phyloP scores from a whole-genome alignment of 2,329 filamentous ascomycete species.

The Aspergillus melleus region DNA sequence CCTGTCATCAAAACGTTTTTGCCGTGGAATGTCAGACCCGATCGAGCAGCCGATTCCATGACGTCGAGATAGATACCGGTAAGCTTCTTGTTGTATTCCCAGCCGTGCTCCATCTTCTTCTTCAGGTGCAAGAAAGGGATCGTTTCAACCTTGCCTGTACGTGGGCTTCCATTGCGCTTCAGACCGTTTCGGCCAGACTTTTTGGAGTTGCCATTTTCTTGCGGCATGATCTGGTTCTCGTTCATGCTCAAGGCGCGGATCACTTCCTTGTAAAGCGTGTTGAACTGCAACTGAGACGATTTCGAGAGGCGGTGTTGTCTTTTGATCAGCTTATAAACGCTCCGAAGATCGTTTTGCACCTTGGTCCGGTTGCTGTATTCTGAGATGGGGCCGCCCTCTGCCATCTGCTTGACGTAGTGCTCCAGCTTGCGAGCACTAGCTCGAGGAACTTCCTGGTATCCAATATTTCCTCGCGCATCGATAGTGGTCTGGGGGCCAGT shows the following conservation, averaged over 20 bases:
- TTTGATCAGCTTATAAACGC: constrained; percentile 97
- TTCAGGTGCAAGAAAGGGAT: constrained; percentile 97
- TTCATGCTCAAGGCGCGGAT: constrained; percentile 96
- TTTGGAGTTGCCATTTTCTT: constrained; percentile 68
- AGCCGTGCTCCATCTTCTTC: constrained; percentile 93
- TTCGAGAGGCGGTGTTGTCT: constrained; percentile 98
- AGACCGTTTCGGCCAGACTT: constrained; percentile 56
- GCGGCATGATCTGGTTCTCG: constrained; percentile 92
- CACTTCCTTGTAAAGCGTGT: constrained; percentile 89
- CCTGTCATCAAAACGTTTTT: constrained; percentile 98
- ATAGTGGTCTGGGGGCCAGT: constrained; percentile 92
- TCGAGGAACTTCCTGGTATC: constrained; percentile 84
- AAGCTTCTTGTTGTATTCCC: constrained; percentile 99
- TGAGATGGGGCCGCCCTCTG: constrained; percentile 95
- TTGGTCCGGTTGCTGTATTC: constrained; percentile 98
- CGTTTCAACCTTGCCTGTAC: constrained; percentile 88
- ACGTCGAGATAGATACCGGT: constrained; percentile 91
- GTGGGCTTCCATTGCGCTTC: constrained; percentile 55
- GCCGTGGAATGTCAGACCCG: constrained; percentile 86
- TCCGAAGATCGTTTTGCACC: constrained; percentile 91
- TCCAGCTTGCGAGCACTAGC: constrained; percentile 93
- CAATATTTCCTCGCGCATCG: constrained; percentile 86
- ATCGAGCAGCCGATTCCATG: constrained; percentile 81
- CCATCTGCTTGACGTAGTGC: constrained; percentile 98
- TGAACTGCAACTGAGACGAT: constrained; percentile 93